phyloP scores from a whole-genome alignment of 352 stramenopile species.

The Ochromonadaceae sp. region DNA sequence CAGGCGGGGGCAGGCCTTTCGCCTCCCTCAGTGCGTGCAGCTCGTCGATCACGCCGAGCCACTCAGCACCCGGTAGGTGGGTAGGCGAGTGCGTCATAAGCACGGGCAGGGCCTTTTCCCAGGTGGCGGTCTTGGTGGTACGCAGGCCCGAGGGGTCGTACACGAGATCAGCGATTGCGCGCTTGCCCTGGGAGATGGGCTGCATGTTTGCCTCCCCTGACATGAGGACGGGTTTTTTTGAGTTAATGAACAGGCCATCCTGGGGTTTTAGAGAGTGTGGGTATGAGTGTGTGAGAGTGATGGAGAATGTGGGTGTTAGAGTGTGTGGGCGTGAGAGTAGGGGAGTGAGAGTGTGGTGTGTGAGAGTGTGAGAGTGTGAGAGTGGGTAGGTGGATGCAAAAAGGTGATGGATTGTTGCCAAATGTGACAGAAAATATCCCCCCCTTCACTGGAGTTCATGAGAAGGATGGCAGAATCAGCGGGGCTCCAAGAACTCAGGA shows the following conservation, averaged over 20 bases:
- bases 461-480: no score
- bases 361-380: not conserved
- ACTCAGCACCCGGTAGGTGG: not conserved
- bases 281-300: conserved; percentile 9
- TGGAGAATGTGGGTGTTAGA: conserved; percentile 11
- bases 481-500: no score
- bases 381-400: no score
- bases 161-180: conserved; percentile 28
- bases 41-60: not conserved
- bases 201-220: no score
- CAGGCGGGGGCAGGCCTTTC: not conserved
- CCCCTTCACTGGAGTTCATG: no score
- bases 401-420: no score
- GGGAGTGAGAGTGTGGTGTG: not conserved
- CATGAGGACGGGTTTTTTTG: no score
- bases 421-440: no score
- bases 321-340: not conserved
- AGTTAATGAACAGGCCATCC: no score
- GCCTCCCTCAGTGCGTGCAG: not conserved
- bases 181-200: conserved; percentile 23
- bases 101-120: conserved; percentile 17
- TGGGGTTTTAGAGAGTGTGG: no score
- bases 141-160: conserved; percentile 34
- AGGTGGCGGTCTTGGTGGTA: conserved; percentile 33
- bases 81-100: no score